Evolutionary conservation across 148 eudicot genomes (phyloP), one percentile per base, ranked within the genome.

Genomic region (Talinum fruticosum): DNA sequence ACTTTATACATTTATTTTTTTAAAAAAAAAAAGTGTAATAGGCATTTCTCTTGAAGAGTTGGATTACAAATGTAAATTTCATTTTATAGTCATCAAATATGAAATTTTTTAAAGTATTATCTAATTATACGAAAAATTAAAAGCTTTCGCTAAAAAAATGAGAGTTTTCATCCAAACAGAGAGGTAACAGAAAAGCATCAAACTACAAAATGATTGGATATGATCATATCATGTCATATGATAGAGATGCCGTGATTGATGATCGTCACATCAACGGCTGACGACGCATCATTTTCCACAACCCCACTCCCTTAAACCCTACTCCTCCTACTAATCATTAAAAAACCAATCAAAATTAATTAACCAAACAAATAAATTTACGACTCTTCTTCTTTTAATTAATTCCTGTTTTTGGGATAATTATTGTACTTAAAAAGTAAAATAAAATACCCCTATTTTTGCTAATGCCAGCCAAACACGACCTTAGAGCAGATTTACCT

Each of bases 391-490:
- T 59, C n/a, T n/a, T 24, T 59, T 57, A 21, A 21, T 12, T 57
- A 3, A 0, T 57, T 21, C 5, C 5, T 21, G 6, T 23, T 59
- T 23, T 6, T 59, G 12, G 5, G 26, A 10, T 36, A 69, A 69
- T 71, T 38, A 6, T 37, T 7, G 38, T 69, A 1, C 1, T 5
- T n/a, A 5, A 10, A 4, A 18, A 16, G 1, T 36, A 0, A 12
- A 41, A 35, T 75, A 36, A 32, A 62, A 66, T 26, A 7, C 3
- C 29, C 34, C 1, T 6, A 35, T 33, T 36, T 62, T 51, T 10
- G 53, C 28, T 23, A 61, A 14, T 61, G 54, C 32, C 78, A 62
- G 36, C 78, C 36, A 75, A 74, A 74, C 69, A 38, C 23, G 23
- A 64, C 78, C 70, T 36, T 59, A 37, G 16, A 18, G n/a, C 47